phyloP scores from a whole-genome alignment of 2,329 filamentous ascomycete species.

The Scedosporium aurantiacum region DNA sequence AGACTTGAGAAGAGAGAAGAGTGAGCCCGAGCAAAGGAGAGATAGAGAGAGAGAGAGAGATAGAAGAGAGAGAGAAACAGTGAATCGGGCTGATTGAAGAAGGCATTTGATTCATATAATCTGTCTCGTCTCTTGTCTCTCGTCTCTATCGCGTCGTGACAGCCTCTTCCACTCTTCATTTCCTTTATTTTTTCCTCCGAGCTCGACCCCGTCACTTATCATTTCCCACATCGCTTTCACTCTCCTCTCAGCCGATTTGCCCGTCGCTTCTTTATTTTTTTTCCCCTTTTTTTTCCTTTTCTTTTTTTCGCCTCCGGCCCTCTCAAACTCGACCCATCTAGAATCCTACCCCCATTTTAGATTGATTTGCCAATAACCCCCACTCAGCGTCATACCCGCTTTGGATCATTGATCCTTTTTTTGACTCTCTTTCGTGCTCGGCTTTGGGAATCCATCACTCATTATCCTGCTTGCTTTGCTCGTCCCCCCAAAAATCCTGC shows the following conservation, averaged over 20 bases:
- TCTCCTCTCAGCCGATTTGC: background rate
- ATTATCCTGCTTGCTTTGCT: background rate
- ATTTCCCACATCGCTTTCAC: too few relatives aligned
- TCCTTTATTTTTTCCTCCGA: background rate
- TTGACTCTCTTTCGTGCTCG: background rate
- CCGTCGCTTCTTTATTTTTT: background rate
- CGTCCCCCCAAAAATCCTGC: background rate
- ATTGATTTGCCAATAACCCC: background rate
- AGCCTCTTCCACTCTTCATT: too few relatives aligned
- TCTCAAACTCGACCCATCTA: background rate
- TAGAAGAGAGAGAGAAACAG: too few relatives aligned
- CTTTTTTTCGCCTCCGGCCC: background rate
- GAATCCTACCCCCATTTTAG: background rate
- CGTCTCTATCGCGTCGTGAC: too few relatives aligned
- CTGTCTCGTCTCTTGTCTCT: too few relatives aligned
- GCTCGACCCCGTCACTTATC: too few relatives aligned
- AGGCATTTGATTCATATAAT: too few relatives aligned
- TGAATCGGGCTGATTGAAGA: too few relatives aligned
- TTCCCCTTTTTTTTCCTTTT: background rate
- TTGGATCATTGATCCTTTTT: background rate
- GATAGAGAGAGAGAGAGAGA: too few relatives aligned
- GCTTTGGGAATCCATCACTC: background rate
- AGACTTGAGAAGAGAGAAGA: too few relatives aligned
- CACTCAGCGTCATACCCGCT: background rate
- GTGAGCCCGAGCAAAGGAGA: too few relatives aligned